A percentile compares a stretch with the other conserved stretches of the same genome.
Conservation (phyloP, 495 filamentous ascomycete genomes). For the Talaromyces thailandensis region DNA sequence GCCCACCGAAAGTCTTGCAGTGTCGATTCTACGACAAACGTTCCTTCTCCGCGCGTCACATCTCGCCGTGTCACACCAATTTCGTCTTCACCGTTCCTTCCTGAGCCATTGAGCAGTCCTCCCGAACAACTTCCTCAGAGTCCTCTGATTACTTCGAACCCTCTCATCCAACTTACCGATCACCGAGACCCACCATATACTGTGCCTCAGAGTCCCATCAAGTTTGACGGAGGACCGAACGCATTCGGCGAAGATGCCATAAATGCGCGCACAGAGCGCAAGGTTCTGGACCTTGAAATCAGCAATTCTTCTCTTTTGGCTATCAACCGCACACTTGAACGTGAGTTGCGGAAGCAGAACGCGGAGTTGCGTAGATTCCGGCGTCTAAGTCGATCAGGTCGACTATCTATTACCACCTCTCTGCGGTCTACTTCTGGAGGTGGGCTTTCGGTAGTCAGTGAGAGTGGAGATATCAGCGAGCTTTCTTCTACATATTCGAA, state of each 20-base stretch:
- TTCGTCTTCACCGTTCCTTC: constrained; percentile 16
- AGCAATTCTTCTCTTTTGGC: constrained; percentile 92
- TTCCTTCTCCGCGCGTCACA: constrained; percentile 13
- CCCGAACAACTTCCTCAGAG: constrained; percentile 25
- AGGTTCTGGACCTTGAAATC: constrained; percentile 96
- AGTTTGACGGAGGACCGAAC: constrained; percentile 36
- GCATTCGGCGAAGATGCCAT: constrained; percentile 60
- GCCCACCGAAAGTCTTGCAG: constrained; percentile 31
- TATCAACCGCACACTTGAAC: constrained; percentile 91
- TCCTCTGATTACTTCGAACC: constrained; percentile 35
- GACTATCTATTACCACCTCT: constrained; percentile 48
- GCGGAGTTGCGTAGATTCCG: constrained; percentile 78
- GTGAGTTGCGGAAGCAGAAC: constrained; percentile 84
- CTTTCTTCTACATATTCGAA: constrained; percentile 24
- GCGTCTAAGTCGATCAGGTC: constrained; percentile 68
- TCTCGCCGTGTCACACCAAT: constrained; percentile 26
- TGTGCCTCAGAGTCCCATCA: constrained; percentile 35
- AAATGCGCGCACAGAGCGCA: constrained; percentile 83
- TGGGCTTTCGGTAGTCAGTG: constrained; percentile 25
- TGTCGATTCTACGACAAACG: constrained; percentile 22
- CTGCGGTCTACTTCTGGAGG: constrained; percentile 32
- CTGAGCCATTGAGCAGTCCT: constrained; percentile 16
- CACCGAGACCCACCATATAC: constrained; percentile 13
- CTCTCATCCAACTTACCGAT: constrained; percentile 18
- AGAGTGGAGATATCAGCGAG: constrained; percentile 27